Evolutionary conservation across 2,329 filamentous ascomycete species (phyloP).

Genomic region (Dichotomopilus funicola): DNA sequence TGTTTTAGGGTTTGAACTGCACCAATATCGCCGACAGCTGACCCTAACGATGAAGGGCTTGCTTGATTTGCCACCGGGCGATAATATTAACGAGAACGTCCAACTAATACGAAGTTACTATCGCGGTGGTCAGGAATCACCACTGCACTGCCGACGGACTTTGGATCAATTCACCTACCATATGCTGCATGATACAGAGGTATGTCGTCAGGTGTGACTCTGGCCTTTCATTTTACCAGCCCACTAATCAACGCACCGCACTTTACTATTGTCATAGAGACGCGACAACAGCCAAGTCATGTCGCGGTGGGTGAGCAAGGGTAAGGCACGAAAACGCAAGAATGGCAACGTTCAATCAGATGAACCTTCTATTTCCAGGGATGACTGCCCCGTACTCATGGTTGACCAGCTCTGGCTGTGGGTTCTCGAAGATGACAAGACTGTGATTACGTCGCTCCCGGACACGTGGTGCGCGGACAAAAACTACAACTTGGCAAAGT

Average conservation of each 20-base stretch:
- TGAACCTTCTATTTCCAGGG: background rate
- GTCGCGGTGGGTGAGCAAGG: conserved; percentile 9
- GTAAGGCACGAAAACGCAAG: background rate
- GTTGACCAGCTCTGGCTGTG: conserved; percentile 21
- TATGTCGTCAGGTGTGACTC: no score
- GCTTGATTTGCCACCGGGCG: background rate
- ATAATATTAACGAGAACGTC: background rate
- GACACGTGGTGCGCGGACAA: conserved; percentile 9
- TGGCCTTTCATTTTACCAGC: no score
- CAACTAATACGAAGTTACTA: background rate
- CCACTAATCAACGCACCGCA: no score
- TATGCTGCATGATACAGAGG: conserved; percentile 16
- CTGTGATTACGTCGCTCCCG: conserved; percentile 18
- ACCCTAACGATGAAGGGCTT: background rate
- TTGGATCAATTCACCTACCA: conserved; percentile 18
- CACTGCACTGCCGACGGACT: conserved; percentile 16
- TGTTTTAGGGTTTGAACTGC: conserved; percentile 17
- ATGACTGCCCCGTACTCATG: conserved; percentile 14
- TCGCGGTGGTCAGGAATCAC: background rate
- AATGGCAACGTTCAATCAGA: no score
- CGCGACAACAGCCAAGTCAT: conserved; percentile 16
- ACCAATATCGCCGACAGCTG: conserved; percentile 4
- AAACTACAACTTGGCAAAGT: conserved; percentile 10
- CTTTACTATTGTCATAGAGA: background rate
- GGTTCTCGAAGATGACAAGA: conserved; percentile 14